Conservation (phyloP, 2,329 filamentous ascomycete species). For the Aspergillus intermedius region DNA sequence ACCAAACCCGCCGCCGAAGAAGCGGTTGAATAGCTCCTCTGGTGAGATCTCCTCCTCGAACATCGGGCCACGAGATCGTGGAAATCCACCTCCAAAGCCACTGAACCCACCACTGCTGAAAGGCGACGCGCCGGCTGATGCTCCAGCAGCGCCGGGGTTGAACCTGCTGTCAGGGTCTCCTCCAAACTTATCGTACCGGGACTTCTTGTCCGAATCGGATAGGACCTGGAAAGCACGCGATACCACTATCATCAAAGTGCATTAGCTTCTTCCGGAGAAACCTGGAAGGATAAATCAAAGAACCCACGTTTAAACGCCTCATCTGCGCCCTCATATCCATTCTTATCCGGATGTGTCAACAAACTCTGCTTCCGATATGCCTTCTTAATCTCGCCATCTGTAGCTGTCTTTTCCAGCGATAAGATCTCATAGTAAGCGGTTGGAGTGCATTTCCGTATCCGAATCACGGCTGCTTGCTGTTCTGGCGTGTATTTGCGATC, state of each 20-base stretch:
- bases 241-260: conserved; percentile 54
- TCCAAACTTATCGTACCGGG: conserved; percentile 80
- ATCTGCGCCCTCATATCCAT: conserved; percentile 89
- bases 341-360: conserved; percentile 97
- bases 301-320: conserved; percentile 86
- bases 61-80: conserved; percentile 49
- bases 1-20: conserved; percentile 70
- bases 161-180: conserved; percentile 90
- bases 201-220: conserved; percentile 87
- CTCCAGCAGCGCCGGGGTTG: conserved; percentile 43
- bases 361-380: conserved; percentile 92
- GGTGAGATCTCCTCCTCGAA: conserved; percentile 92
- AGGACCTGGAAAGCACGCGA: conserved; percentile 87
- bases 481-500: conserved; percentile 68
- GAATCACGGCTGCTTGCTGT: conserved; percentile 83
- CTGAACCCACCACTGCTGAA: conserved; percentile 37
- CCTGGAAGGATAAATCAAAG: not conserved
- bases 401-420: conserved; percentile 59
- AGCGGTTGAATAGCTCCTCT: conserved; percentile 93
- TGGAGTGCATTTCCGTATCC: conserved; percentile 74
- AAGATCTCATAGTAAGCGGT: conserved; percentile 97
- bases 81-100: conserved; percentile 49
- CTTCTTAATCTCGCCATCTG: conserved; percentile 89
- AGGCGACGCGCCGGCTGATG: conserved; percentile 33
- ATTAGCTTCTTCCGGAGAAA: not conserved